phyloP scores from a whole-genome alignment of 108 stramenopile species.

The Mediolabrus comicus region DNA sequence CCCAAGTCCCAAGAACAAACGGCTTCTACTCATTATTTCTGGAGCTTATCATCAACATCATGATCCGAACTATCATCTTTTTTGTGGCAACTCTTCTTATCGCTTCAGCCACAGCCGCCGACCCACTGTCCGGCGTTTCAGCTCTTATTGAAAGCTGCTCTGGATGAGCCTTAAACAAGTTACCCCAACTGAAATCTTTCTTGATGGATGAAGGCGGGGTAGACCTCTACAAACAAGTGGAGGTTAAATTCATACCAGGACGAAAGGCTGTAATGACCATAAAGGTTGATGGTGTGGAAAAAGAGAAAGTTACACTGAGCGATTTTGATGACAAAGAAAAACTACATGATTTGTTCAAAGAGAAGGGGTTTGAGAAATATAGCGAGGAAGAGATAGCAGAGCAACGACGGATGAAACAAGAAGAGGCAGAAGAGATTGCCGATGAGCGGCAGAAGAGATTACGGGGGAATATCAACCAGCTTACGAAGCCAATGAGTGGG shows the following conservation, averaged over 20 bases:
- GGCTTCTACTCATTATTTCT: too few relatives aligned
- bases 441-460: neutral
- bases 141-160: slow-evolving; percentile 56
- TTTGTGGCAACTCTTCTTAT: neutral
- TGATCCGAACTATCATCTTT: neutral
- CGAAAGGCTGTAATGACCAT: slow-evolving; percentile 50
- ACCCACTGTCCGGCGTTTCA: slow-evolving; percentile 13
- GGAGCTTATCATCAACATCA: too few relatives aligned
- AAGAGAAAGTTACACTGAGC: slow-evolving; percentile 30
- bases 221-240: slow-evolving; percentile 51
- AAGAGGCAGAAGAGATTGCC: neutral
- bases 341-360: slow-evolving; percentile 27
- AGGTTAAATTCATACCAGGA: slow-evolving; percentile 54
- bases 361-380: slow-evolving; percentile 40
- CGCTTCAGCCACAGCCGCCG: neutral
- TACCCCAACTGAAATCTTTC: slow-evolving; percentile 56
- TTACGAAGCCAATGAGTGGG: neutral
- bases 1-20: too few relatives aligned
- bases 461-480: neutral
- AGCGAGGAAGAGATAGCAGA: slow-evolving; percentile 16
- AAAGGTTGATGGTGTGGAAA: slow-evolving; percentile 38
- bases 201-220: slow-evolving; percentile 52
- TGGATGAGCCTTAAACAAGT: slow-evolving; percentile 60
- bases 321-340: slow-evolving; percentile 38
- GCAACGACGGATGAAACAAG: neutral